Evolutionary conservation across 192 early-diverging fungal species (phyloP).

Genomic region (Gryganskiella cystojenkinii): DNA sequence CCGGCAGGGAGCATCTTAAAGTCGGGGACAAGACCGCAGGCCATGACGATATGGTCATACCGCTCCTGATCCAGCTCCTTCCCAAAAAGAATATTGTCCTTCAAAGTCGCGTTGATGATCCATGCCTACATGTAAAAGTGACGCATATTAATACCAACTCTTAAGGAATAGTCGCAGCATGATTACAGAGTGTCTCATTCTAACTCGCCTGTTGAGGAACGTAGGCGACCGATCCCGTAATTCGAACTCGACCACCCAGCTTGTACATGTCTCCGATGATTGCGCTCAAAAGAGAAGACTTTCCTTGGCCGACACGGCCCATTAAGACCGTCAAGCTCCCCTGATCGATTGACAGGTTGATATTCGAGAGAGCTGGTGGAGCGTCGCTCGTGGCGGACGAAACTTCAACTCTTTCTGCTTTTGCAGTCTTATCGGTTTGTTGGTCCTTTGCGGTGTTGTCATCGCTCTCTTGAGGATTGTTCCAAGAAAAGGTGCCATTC

Average conservation of each 20-base stretch:
- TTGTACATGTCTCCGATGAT: slow-evolving; percentile 85
- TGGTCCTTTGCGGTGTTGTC: slow-evolving; percentile 20
- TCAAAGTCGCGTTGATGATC: slow-evolving; percentile 93
- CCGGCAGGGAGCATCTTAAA: slow-evolving; percentile 85
- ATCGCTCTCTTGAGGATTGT: background rate
- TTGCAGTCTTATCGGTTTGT: too few relatives aligned
- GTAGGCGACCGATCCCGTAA: slow-evolving; percentile 67
- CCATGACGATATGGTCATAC: slow-evolving; percentile 78
- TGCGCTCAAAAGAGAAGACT: slow-evolving; percentile 75
- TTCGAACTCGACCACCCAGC: slow-evolving; percentile 54
- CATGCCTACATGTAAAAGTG: slow-evolving; percentile 77
- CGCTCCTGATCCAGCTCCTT: slow-evolving; percentile 73
- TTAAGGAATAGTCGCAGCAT: too few relatives aligned
- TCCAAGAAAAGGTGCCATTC: slow-evolving; percentile 1
- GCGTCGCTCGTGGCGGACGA: background rate
- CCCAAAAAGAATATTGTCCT: slow-evolving; percentile 95
- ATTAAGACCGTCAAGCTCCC: slow-evolving; percentile 13
- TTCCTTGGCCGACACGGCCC: slow-evolving; percentile 66
- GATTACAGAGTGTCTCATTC: too few relatives aligned
- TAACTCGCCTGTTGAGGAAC: slow-evolving; percentile 27
- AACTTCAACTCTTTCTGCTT: background rate
- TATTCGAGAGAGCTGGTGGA: slow-evolving; percentile 8
- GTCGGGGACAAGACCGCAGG: slow-evolving; percentile 87
- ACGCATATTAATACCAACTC: too few relatives aligned
- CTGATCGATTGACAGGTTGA: slow-evolving; percentile 46